A percentile compares a stretch with the other conserved stretches of the same genome.
These are phyloP conservation scores for Coemansia javaensis DNA, from an alignment of 192 early-diverging fungal species.

Conservation along the genomic window DNA sequence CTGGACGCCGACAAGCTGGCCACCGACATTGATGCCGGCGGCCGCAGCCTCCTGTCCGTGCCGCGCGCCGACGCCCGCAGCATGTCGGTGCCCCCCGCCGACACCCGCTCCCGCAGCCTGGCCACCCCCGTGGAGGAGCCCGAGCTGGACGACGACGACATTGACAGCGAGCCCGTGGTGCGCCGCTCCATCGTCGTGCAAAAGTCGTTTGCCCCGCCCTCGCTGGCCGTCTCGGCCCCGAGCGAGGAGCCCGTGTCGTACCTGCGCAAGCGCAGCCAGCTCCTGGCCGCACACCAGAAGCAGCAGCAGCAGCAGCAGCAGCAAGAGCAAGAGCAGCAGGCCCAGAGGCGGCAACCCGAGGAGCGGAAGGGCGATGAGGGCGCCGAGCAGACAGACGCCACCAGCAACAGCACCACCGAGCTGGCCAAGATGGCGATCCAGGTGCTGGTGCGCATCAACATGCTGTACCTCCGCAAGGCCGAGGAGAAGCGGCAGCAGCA, in stretches of 20 bases:
- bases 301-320: neutral
- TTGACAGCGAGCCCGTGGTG: conserved; percentile 16
- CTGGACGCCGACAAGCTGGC: conserved; percentile 44
- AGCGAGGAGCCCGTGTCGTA: conserved; percentile 45
- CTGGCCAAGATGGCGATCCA: conserved; percentile 24
- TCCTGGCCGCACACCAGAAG: conserved; percentile 3
- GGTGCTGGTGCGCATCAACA: conserved; percentile 43
- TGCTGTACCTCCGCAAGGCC: conserved; percentile 31
- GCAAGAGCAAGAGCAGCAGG: too few species aligned
- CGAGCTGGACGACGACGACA: conserved; percentile 32
- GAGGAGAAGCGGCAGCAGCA: conserved; percentile 13
- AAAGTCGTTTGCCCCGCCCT: conserved; percentile 15
- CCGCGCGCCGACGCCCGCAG: too few species aligned
- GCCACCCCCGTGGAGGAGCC: conserved; percentile 12
- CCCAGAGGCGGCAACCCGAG: too few species aligned
- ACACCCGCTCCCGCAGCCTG: neutral
- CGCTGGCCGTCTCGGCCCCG: neutral
- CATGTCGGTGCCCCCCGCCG: too few species aligned
- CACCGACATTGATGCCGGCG: conserved; percentile 28
- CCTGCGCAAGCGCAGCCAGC: conserved; percentile 30
- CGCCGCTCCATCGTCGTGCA: conserved; percentile 33
- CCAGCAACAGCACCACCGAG: conserved; percentile 1
- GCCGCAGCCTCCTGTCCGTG: too few species aligned
- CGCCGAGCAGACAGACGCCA: neutral
- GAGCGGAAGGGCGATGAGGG: too few species aligned